Base-by-base conservation (phyloP, 306 rosid genomes). In the Dryas drummondii region DNA sequence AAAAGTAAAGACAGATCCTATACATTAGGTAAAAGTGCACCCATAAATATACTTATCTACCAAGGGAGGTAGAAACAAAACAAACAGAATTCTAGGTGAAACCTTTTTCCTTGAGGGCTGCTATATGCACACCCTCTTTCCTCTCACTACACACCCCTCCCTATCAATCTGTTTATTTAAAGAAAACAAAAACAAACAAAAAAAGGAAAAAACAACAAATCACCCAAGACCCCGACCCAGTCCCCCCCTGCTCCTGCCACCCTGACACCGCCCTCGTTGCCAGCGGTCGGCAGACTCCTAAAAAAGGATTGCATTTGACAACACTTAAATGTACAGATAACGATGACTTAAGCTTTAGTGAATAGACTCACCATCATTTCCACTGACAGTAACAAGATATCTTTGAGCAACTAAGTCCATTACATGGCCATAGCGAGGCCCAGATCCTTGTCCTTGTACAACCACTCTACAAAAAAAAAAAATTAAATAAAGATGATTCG, bases 341-440 rank as follows among this genome's bases (percentile, higher is more conserved):
- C 32, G 9, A 59, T 12, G 13, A 47, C 11, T 7, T 59, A 26
- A 17, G 68, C n/a, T 60, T 27, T 32, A 47, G 45, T 12, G 83
- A 73, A 79, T 55, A 77, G 72, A 40, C 98, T 81, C 85, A 96
- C 99, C 99, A 4, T 96, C 99, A 76, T 92, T 92, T 72, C 99
- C 99, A 49, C 96, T 90, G 77, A 90, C 98, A 46, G 91, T 86
- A 67, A 96, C 99, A 73, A 96, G 94, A 83, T 92, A 96, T 83
- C 98, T 90, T 85, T 96, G 99, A 89, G 94, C 97, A 86, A 96
- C 98, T 90, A 96, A 89, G 84, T 96, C 99, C 97, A 96, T 96
- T 60, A 79, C 99, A 84, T 96, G 99, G 62, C 99, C 99, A 11
- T 96, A 96, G 70, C 94, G 99, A 86, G 98, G 99, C 26, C 99